Percentiles rank a stretch among this genome's conserved stretches.
Conservation (phyloP, 768 basidiomycete genomes). For the Ephemerocybe angulata region DNA sequence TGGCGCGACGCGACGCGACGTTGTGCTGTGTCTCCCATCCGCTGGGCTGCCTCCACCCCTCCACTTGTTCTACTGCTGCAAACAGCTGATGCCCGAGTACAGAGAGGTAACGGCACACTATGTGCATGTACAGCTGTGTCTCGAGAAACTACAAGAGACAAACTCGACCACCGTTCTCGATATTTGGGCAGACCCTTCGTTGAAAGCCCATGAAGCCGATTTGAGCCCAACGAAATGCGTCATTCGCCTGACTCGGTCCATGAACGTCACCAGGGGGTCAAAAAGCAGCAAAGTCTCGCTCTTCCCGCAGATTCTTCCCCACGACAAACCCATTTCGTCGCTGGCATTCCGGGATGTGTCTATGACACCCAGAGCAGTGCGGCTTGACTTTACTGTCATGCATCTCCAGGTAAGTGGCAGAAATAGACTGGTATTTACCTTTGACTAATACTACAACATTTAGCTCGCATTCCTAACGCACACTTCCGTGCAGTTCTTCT, state of each 20-base stretch:
- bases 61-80: too few species aligned
- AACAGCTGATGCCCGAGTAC: neutral
- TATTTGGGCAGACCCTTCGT: neutral
- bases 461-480: too few species aligned
- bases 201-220: neutral
- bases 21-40: too few species aligned
- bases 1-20: too few species aligned
- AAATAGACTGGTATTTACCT: too few species aligned
- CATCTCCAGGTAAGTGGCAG: too few species aligned
- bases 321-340: neutral
- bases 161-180: neutral
- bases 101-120: neutral
- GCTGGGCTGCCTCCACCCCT: too few species aligned
- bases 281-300: neutral
- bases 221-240: neutral
- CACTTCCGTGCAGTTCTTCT: too few species aligned
- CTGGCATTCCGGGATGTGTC: neutral
- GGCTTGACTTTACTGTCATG: neutral
- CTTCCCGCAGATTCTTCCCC: neutral
- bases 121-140: neutral
- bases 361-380: neutral
- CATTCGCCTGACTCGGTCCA: neutral
- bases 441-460: too few species aligned
- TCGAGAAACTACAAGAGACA: neutral
- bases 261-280: neutral